These are phyloP conservation scores for Xylaria sp. DNA, from an alignment of 495 filamentous ascomycete genomes.

Conservation along the genomic window DNA sequence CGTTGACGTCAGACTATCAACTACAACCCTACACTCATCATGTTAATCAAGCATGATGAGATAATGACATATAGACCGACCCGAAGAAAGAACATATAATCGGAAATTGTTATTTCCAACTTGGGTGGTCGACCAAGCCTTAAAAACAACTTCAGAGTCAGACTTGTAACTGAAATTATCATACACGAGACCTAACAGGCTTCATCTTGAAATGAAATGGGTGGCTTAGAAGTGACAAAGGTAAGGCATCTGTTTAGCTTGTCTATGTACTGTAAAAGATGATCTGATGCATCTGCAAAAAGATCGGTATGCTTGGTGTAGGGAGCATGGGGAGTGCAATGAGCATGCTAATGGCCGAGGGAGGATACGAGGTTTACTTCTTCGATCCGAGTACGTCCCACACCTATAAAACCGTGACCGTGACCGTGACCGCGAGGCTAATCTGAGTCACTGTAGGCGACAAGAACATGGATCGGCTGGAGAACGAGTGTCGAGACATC, in stretches of 20 bases:
- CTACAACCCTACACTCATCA: neutral
- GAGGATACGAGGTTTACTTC: slow-evolving; percentile 65
- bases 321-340: slow-evolving; percentile 73
- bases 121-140: neutral
- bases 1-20: slow-evolving; percentile 20
- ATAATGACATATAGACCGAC: neutral
- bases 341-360: slow-evolving; percentile 69
- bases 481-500: slow-evolving; percentile 44
- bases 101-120: neutral
- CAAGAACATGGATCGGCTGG: slow-evolving; percentile 47
- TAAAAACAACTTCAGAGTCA: neutral
- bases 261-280: neutral
- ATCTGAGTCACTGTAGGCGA: neutral
- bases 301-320: slow-evolving; percentile 68
- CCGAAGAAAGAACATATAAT: neutral
- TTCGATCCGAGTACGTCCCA: slow-evolving; percentile 56
- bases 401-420: neutral
- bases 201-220: neutral
- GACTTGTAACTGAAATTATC: neutral
- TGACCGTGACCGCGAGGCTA: neutral
- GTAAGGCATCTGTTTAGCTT: neutral
- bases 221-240: slow-evolving; percentile 17
- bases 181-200: neutral
- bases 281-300: slow-evolving; percentile 28
- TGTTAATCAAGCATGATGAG: neutral